Evolutionary conservation across 495 filamentous ascomycete genomes (phyloP).

Genomic region (Lophium mytilinum): DNA sequence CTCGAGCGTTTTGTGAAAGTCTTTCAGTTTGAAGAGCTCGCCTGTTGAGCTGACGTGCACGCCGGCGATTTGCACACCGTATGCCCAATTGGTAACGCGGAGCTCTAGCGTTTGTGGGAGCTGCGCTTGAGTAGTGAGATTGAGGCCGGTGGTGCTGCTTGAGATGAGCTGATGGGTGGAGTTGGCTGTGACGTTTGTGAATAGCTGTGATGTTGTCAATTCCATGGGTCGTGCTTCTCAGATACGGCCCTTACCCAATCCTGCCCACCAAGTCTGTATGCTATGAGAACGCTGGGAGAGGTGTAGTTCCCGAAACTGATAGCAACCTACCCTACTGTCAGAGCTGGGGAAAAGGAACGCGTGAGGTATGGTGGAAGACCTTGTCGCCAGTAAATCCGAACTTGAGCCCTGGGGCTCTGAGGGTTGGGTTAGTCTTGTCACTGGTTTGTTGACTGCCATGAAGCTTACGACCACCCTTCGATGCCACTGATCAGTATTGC

Average conservation of each 20-base stretch:
- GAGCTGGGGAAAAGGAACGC: not conserved
- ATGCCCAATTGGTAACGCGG: conserved; percentile 59
- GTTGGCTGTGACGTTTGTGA: conserved; percentile 57
- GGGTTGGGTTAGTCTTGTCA: not conserved
- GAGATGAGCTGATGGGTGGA: conserved; percentile 54
- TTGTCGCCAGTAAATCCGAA: conserved; percentile 57
- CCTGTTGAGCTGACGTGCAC: conserved; percentile 46
- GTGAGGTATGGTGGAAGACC: conserved; percentile 7
- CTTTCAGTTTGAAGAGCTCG: conserved; percentile 44
- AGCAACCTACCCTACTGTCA: conserved; percentile 34
- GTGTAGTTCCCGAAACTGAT: conserved; percentile 56
- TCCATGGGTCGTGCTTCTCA: too few species aligned
- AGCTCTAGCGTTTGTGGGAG: conserved; percentile 44
- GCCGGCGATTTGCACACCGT: conserved; percentile 51
- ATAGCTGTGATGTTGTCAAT: conserved; percentile 29
- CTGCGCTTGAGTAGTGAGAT: conserved; percentile 30
- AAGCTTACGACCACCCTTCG: conserved; percentile 32
- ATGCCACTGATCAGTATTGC: not conserved
- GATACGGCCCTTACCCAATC: conserved; percentile 49
- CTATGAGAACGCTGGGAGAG: conserved; percentile 47
- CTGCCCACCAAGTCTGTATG: conserved; percentile 53
- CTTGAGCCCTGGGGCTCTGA: conserved; percentile 52
- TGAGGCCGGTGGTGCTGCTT: conserved; percentile 35
- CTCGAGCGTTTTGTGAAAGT: conserved; percentile 49
- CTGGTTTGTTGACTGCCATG: not conserved